Base-by-base conservation (phyloP, 441 rosid species). In the Jatropha multifida region DNA sequence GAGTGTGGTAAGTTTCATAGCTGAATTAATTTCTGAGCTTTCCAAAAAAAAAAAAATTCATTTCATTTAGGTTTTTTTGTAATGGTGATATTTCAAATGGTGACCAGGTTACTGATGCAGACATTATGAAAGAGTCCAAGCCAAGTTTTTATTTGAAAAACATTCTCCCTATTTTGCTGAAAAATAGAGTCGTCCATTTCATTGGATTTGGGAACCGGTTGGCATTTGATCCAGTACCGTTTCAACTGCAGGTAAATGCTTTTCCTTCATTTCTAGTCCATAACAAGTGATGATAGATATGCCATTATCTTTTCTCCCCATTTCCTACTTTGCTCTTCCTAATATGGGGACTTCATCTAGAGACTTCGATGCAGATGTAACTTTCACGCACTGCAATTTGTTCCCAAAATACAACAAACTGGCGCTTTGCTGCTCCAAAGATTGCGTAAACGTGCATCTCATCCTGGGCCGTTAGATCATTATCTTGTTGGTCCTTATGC, bases 301-400 rank as follows among this genome's bases (percentile, higher is more conserved):
- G 38, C 58, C n/a, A 44, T 20, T n/a, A 61, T 75, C 61, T 38
- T 48, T 68, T 2, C 38, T 46, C 20, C n/a, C 71, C 20, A 40
- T 27, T 44, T 69, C 62, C 23, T 74, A 32, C 78, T 76, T 76
- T 76, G 66, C 76, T 82, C 71, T 81, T 82, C 83, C 90, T 85
- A 79, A 87, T 83, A 66, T 71, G 67, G 74, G 81, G 74, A 85
- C 79, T 86, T 84, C 87, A 90, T 87, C 88, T 92, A 94, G 99
- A 90, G 98, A 74, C 88, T 94, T 86, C 97, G 98, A 76, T 94
- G 99, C 88, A 92, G 98, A 90, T 96, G 98, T 82, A 96, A 96
- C 73, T 96, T 94, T 78, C 98, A 94, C 2, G 97, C 97, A 0
- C 83, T 96, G 61, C 86, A 80, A 66, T 96, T 91, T 78, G 82